Base-by-base conservation (phyloP, 768 basidiomycete genomes). In the Leccinum ochraceum region DNA sequence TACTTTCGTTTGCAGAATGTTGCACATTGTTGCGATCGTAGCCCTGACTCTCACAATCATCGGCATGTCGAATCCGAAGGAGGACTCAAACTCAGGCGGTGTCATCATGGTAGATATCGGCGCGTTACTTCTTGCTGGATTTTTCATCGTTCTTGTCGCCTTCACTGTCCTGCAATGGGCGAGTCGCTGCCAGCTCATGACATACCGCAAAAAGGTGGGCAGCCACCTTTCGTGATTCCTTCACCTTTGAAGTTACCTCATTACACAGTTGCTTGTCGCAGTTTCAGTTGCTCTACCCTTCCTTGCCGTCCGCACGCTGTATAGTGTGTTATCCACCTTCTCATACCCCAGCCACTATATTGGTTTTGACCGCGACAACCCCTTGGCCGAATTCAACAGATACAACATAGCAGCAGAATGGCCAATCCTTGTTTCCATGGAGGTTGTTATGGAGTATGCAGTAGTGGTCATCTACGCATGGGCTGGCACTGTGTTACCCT, bases 361-460 rank as follows among this genome's bases (percentile, higher is more conserved):
- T 6, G 26, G 26, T 26, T 26, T 26, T 26, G 26, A 26, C 26
- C 26, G 4, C 26, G 26, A 26, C 26, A 26, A 26, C 26, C 26
- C 26, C 51, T 78, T 88, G 6, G 79, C 79, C 37, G 79, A 80
- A 69, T 83, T 87, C 69, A 84, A 86, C 65, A 78, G 81, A 53
- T 66, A 83, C 36, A 81, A 24, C 24, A 79, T 30, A 30, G 9
- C 30, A 2, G 86, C 87, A 28, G 71, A 80, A 59, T 88, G 84
- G 85, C 70, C 80, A 52, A 64, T 83, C 63, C 89, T 80, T 68
- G 77, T 89, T 28, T 71, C 80, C 57, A 81, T 89, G 76, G 80
- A 81, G 11, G 75, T 86, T 34, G 60, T 88, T 44, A 84, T 84
- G 83, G 88, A 89, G 71, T 85, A 77, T 65, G 67, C 78, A 39